Conservation (phyloP, 345 rosid genomes). For the Conringia planisiliqua region DNA sequence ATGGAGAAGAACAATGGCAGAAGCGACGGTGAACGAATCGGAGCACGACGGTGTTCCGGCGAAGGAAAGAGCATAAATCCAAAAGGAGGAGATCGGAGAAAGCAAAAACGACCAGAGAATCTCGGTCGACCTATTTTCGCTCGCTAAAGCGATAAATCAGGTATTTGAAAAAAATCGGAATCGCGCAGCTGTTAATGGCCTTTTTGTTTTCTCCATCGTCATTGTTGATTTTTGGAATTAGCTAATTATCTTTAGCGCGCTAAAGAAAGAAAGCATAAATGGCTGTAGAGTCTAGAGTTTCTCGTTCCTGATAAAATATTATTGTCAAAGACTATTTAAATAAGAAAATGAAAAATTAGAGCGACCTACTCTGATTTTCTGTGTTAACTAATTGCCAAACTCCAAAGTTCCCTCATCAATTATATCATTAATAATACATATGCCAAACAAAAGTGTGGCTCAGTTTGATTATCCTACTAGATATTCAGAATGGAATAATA, state of each 20-base stretch:
- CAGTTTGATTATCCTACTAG: not conserved
- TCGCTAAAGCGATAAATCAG: constrained; percentile 9
- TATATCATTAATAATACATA: not conserved
- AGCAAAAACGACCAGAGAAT: not conserved
- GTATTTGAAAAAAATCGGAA: not conserved
- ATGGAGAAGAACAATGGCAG: constrained; percentile 3
- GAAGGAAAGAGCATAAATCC: not conserved
- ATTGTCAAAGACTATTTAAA: too few relatives aligned
- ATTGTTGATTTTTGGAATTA: constrained; percentile 8
- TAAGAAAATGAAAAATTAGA: not conserved
- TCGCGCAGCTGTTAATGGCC: constrained; percentile 8
- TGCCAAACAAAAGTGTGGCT: not conserved
- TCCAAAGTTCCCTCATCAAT: not conserved
- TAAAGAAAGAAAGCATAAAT: constrained; percentile 21
- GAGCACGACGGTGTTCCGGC: not conserved
- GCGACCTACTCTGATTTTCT: too few relatives aligned
- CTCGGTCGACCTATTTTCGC: constrained; percentile 5
- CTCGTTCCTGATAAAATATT: not conserved
- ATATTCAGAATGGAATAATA: not conserved
- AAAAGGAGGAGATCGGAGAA: not conserved
- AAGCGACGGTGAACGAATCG: not conserved
- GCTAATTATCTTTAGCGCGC: constrained; percentile 34
- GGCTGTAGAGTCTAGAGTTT: not conserved
- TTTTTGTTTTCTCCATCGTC: constrained; percentile 11
- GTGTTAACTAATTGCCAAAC: not conserved